These are phyloP conservation scores for Trichoderma gracile DNA, from an alignment of 2,329 filamentous ascomycete genomes.

Conservation along the genomic window DNA sequence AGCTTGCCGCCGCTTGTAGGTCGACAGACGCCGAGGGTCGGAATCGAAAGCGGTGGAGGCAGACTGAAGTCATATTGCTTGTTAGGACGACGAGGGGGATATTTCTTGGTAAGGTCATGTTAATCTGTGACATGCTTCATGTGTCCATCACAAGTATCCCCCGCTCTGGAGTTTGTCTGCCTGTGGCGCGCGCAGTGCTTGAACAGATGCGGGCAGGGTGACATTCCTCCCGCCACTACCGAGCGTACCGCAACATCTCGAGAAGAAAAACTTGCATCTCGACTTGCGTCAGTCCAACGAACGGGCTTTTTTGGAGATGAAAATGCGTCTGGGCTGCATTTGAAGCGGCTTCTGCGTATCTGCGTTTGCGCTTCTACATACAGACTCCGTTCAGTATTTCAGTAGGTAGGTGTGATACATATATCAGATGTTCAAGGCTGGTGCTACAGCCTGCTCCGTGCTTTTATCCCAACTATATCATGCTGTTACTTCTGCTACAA, in stretches of 20 bases:
- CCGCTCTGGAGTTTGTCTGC: neutral
- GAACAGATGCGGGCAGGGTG: neutral
- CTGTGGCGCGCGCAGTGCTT: neutral
- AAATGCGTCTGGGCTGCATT: too few species aligned
- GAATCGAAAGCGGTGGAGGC: slow-evolving; percentile 3
- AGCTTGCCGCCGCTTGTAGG: too few species aligned
- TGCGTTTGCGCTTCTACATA: too few species aligned
- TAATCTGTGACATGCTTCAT: slow-evolving; percentile 7
- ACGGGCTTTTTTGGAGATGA: too few species aligned
- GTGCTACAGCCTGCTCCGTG: neutral
- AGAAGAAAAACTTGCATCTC: too few species aligned
- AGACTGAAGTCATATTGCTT: neutral
- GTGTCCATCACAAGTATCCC: neutral
- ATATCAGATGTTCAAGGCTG: too few species aligned
- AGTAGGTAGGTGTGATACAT: too few species aligned
- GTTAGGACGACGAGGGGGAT: too few species aligned
- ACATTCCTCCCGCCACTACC: slow-evolving; percentile 19
- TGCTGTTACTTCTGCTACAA: neutral
- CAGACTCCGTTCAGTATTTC: too few species aligned
- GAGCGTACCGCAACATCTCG: slow-evolving; percentile 18
- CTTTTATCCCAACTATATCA: neutral
- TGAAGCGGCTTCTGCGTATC: too few species aligned
- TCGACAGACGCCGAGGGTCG: neutral
- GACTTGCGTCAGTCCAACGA: neutral
- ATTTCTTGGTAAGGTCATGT: neutral